A percentile compares a stretch with the other conserved stretches of the same genome.
Conservation (phyloP, 73 alveolate genomes). For the Blepharisma japonicum region DNA sequence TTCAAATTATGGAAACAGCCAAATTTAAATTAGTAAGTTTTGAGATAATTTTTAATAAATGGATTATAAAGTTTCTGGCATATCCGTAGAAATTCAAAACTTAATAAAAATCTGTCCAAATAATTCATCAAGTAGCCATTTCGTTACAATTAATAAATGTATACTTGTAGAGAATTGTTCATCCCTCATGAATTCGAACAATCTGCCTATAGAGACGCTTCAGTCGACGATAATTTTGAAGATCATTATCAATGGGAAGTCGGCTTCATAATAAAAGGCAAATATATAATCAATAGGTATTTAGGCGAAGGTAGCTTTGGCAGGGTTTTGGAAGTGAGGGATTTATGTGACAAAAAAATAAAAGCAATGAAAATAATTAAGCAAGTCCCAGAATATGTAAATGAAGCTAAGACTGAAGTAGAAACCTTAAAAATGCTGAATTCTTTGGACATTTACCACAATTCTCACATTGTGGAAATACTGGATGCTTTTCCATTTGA, state of each 20-base stretch:
- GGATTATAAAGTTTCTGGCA: conserved; percentile 63
- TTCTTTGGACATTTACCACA: conserved; percentile 28
- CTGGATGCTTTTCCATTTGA: conserved; percentile 47
- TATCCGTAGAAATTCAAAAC: conserved; percentile 58
- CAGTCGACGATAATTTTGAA: no score
- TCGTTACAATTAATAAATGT: no score
- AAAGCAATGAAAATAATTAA: conserved; percentile 78
- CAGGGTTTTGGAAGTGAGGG: conserved; percentile 60
- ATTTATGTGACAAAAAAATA: conserved; percentile 12
- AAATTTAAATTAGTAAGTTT: conserved; percentile 64
- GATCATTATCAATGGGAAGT: not conserved
- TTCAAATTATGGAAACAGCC: conserved; percentile 73
- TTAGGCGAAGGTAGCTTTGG: conserved; percentile 97
- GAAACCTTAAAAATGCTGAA: conserved; percentile 57
- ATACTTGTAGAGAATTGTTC: no score
- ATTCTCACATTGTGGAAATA: not conserved
- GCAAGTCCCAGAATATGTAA: conserved; percentile 81
- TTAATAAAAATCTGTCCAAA: conserved; percentile 54
- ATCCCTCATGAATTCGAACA: no score
- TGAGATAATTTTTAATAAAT: conserved; percentile 63
- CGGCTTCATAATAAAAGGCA: no score
- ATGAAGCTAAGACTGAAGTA: conserved; percentile 84
- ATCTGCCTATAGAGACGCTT: no score
- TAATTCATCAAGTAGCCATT: conserved; percentile 47
- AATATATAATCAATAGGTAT: conserved; percentile 45